Base-by-base conservation (phyloP, 108 stramenopile genomes). In the Skeletonema costatum region DNA sequence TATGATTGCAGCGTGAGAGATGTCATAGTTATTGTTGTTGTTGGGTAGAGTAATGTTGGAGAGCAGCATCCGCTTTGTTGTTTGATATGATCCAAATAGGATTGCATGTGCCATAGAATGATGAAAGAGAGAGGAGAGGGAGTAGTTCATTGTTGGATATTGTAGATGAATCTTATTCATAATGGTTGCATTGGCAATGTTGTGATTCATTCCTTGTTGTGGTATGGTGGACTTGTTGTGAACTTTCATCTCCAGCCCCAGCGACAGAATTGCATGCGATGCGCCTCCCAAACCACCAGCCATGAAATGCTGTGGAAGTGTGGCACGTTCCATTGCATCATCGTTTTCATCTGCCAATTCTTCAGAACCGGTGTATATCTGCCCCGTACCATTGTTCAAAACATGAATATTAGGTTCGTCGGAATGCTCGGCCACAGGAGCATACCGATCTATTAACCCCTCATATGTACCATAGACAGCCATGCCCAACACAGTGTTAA, bases 1-100 rank as follows among this genome's bases (percentile, higher is more conserved):
- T 72, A 90, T 78, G n/a, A 75, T 67, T 64, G 66, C 48, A 16
- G 53, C 21, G 25, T 56, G 21, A 29, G 53, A 25, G 53, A 56
- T 56, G 25, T 56, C 53, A 25, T 56, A 25, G 21, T 21, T 56
- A 29, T 56, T 56, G 25, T 64, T 64, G 63, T 61, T 69, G 63
- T 32, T 17, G 16, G 63, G 17, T 10, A 64, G 60, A 61, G 68
- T 19, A 60, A 69, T 25, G 58, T 58, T 51, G 56, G 53, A 56
- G 21, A 56, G 53, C 6, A 56, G 53, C 10, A 56, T 8, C 9
- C 89, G 81, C 58, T 92, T 92, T 13, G 72, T 75, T 21, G 60
- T 60, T 74, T 92, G 87, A 77, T 92, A 92, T 8, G 87, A 81
- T 61, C 88, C 87, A 84, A 92, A 92, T 60, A 92, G 63, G 13